These are phyloP conservation scores for Pseudotulostoma volvatum DNA, from an alignment of 495 filamentous ascomycete species.

Conservation along the genomic window DNA sequence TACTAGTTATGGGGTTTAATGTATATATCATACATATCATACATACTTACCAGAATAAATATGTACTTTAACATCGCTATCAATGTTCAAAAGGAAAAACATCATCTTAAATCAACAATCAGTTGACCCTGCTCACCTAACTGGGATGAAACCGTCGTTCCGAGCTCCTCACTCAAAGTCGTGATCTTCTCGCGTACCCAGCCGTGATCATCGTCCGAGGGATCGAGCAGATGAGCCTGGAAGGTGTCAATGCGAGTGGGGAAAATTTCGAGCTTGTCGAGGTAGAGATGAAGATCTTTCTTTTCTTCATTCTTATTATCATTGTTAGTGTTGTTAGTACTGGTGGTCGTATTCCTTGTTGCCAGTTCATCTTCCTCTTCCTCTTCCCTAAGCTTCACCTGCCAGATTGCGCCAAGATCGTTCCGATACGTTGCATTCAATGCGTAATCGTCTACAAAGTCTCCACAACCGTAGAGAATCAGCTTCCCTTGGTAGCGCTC, in stretches of 20 bases:
- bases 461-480: constrained; percentile 29
- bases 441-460: constrained; percentile 31
- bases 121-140: constrained; percentile 15
- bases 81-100: too few species aligned
- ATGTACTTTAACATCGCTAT: too few species aligned
- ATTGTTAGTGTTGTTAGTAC: not conserved
- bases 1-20: too few species aligned
- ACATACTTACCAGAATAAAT: too few species aligned
- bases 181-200: constrained; percentile 12
- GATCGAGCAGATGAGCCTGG: constrained; percentile 11
- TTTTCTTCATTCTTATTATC: constrained; percentile 1
- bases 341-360: not conserved
- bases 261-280: constrained; percentile 17
- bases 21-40: too few species aligned
- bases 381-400: constrained; percentile 13
- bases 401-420: constrained; percentile 27
- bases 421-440: constrained; percentile 19
- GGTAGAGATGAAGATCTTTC: too few species aligned
- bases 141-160: constrained; percentile 5
- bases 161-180: constrained; percentile 12
- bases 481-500: constrained; percentile 21
- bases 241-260: constrained; percentile 16
- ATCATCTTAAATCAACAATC: constrained; percentile 12
- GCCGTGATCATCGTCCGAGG: constrained; percentile 11
- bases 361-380: not conserved